Base-by-base conservation (phyloP, 768 basidiomycete genomes). In the Krasilnikovozyma curviuscula region DNA sequence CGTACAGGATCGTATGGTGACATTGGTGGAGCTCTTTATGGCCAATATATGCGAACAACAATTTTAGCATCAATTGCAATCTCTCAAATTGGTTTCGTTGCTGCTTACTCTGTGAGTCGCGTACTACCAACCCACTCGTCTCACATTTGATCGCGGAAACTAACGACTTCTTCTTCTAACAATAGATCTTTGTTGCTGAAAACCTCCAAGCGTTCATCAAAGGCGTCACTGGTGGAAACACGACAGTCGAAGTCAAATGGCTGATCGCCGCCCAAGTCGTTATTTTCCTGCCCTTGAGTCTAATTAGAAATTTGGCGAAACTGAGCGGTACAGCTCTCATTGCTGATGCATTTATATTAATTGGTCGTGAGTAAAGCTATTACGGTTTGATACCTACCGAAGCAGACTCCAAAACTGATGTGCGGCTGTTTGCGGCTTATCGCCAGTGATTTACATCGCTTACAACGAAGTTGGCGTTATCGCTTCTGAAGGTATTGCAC, bases 281-380 rank as follows among this genome's bases (percentile, higher is more conserved):
- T 57, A 69, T 95, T 59, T 89, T 97, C 68, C 67, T 95, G 2
- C 93, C 93, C 0, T 67, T 93, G 44, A 82, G 78, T 4, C 77
- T 98, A 54, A 71, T 97, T 46, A 75, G 93, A 27, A 84, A 93
- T 65, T 71, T 98, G n/a, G 83, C 89, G 25, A 93, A 89, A 65
- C 73, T 98, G 30, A 86, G 83, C 56, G 78, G 79, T 1, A 82
- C 89, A 0, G 91, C 86, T 3, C 75, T 98, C 43, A 63, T 93
- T 25, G 93, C 93, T 2, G 93, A 98, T 61, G 86, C 69, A 1
- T 97, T 97, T 69, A 97, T 98, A 61, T 69, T 98, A 16, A 74
- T 79, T 30, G 93, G 93, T 1, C 55, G 64, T 65, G 53, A 57
- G 64, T 62, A 6, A 18, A 19, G 59, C 83, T 39, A 53, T 85